Percentiles rank a stretch among this genome's conserved stretches.
Conservation (phyloP, 306 rosid genomes). For the cucumber (Cucumis sativus) region Cucumber_9930_V3 NC_026657.2:28598001-28598500, state of each 20-base stretch:
- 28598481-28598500: slow-evolving; percentile 93
- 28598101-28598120: not conserved
- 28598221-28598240: not conserved
- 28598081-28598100: not conserved
- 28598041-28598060: not conserved
- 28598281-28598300: not conserved
- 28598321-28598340: not conserved
- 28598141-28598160: not conserved
- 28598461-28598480: slow-evolving; percentile 97
- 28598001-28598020: not conserved
- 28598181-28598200: not conserved
- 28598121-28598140: not conserved
- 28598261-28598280: not conserved
- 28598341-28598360: not conserved
- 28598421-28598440: not conserved
- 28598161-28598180: not conserved
- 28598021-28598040: not conserved
- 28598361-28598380: not conserved
- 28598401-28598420: not conserved
- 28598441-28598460: slow-evolving; percentile 53
- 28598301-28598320: not conserved
- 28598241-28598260: not conserved
- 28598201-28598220: not conserved
- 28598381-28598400: not conserved
- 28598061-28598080: not conserved